These are phyloP conservation scores for Telopea speciosissima DNA, from an alignment of 177 flowering plant species.

Conservation along the genomic window DNA sequence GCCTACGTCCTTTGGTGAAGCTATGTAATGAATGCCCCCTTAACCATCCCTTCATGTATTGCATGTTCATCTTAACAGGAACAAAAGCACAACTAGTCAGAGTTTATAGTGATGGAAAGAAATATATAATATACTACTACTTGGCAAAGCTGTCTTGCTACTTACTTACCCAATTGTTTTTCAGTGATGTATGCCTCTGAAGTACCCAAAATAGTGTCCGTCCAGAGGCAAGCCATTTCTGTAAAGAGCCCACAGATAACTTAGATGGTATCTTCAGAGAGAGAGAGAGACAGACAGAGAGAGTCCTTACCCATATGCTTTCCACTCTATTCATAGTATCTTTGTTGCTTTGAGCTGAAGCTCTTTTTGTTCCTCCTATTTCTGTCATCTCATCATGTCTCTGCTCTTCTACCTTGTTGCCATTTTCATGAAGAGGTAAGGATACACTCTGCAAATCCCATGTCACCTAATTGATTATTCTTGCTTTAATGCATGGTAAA, in stretches of 20 bases:
- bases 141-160: not conserved
- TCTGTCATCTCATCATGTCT: not conserved
- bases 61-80: constrained; percentile 5
- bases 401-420: not conserved
- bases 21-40: constrained; percentile 10
- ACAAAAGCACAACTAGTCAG: not conserved
- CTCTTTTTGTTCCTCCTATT: not conserved
- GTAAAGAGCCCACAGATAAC: not conserved
- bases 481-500: not conserved
- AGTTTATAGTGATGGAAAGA: not conserved
- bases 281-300: not conserved
- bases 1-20: constrained; percentile 7
- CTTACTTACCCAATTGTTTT: constrained; percentile 1
- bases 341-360: not conserved
- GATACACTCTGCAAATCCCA: not conserved
- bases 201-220: not conserved
- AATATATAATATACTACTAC: too few relatives aligned
- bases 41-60: constrained; percentile 16
- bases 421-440: constrained; percentile 4
- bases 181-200: not conserved
- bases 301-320: constrained; percentile 5
- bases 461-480: not conserved
- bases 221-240: not conserved
- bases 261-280: not conserved
- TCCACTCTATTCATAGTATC: not conserved